Evolutionary conservation across 1,284 basidiomycete species (phyloP), one percentile per base, ranked within the genome.

Genomic region (Rhodotorula mucilaginosa): DNA sequence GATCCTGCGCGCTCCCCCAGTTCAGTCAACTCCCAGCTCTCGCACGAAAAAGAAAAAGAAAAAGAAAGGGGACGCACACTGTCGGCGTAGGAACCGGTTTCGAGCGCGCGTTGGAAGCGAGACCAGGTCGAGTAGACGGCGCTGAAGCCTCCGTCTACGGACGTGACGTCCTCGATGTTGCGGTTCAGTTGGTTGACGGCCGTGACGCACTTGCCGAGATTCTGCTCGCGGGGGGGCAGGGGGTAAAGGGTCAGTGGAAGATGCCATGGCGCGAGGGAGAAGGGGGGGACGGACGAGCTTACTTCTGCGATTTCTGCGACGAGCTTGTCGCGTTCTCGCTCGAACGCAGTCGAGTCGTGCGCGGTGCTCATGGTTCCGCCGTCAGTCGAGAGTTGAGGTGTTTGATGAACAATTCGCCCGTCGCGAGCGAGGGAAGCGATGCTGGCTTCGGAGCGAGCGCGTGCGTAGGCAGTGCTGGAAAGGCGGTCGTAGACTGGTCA

Each of bases 241-340:
- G 18, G 58, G 26, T 48, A 1, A 10, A n/a, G 47, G 46, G 34
- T 26, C 2, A 5, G 8, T n/a, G 26, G 26, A 26, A 26, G 26
- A 26, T 26, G 26, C 26, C 26, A 26, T 26, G 26, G 26, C 26
- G 26, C 26, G 26, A 26, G 26, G 26, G 26, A 26, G 26, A 26
- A 26, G 26, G 26, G 26, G 26, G 26, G 26, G 26, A 26, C 26
- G 26, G 26, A 26, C 26, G 26, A 13, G 26, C 71, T 51, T 21
- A 72, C 75, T 47, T 76, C 75, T 58, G 75, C 73, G 39, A 76
- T 69, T 58, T 76, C 74, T 31, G 67, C 69, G 29, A 76, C 51
- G 16, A 76, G 74, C 5, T 61, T 63, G 52, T 68, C 69, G n/a
- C 75, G 71, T 18, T 75, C 71, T 3, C 67, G 65, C 19, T 73